Base-by-base conservation (phyloP, 2,329 filamentous ascomycete genomes). In the Verruconis gallopava region DNA sequence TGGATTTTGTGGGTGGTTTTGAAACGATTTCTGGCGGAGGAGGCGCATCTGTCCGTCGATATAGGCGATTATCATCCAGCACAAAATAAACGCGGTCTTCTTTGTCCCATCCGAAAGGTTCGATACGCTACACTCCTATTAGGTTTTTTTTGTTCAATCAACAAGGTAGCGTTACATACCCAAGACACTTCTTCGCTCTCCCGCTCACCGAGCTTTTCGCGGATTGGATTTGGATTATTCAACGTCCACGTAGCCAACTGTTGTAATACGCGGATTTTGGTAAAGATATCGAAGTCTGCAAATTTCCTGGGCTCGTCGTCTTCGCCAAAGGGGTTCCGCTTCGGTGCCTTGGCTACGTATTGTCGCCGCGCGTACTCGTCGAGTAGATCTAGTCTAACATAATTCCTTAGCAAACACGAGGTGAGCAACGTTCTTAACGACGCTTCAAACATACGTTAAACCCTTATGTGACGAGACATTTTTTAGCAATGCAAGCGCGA, bases 331-430 rank as follows among this genome's bases (percentile, higher is more conserved):
- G 89, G 89, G 54, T 95, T 96, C 42, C 72, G 72, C 9, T 74
- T 60, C 3, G 86, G 81, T 2, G 81, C 79, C 63, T 85, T 93
- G n/a, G 79, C 72, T 41, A 81, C 63, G 58, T 86, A 98, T 60
- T 95, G 88, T 46, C 86, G 81, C 51, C 86, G 78, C 22, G 86
- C 81, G 57, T 95, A 94, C 55, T 95, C 86, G 56, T 96, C 86
- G 52, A 96, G 93, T 38, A 91, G 79, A 3, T 93, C 86, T 40
- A 71, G 75, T 1, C 88, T 95, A 51, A 25, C 19, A 32, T 43
- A 38, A 21, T 14, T 12, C 19, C 15, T 36, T 37, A 39, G 13
- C 22, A 37, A 11, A n/a, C n/a, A n/a, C n/a, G n/a, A n/a, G n/a
- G n/a, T 19, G 25, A 17, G 21, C 21, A 30, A 5, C 11, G 12